These are phyloP conservation scores for Paragyromitra xinjiangensis DNA, from an alignment of 495 filamentous ascomycete genomes.

Conservation along the genomic window DNA sequence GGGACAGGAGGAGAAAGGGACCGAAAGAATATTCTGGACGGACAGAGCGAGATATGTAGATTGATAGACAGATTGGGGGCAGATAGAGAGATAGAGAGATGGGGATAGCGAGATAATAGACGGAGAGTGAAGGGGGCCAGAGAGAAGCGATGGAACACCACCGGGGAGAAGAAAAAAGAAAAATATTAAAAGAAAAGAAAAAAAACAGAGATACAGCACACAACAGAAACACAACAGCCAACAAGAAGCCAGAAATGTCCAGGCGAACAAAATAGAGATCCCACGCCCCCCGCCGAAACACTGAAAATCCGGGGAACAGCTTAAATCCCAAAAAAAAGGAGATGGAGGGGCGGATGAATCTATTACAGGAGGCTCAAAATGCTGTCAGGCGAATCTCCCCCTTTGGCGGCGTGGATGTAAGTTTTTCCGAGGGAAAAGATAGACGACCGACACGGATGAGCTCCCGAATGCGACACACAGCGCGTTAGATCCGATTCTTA, in stretches of 20 bases:
- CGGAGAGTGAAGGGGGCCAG: background rate
- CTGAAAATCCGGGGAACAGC: slow-evolving; percentile 11
- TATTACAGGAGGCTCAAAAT: background rate
- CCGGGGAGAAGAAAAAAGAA: background rate
- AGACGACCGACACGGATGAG: slow-evolving; percentile 14
- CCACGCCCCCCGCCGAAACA: background rate
- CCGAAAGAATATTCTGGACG: background rate
- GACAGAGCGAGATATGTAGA: background rate
- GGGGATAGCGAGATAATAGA: background rate
- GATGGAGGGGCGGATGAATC: too few species aligned
- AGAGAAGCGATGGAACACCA: slow-evolving; percentile 29
- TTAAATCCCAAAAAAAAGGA: too few species aligned
- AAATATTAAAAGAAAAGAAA: background rate
- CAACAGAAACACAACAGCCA: background rate
- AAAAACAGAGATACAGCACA: background rate
- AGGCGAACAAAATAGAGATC: background rate
- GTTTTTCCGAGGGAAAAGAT: slow-evolving; percentile 12
- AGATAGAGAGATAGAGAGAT: background rate
- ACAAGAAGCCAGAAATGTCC: background rate
- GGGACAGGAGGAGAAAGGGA: background rate
- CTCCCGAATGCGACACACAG: slow-evolving; percentile 19
- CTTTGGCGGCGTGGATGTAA: slow-evolving; percentile 3
- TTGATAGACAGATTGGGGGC: too few species aligned
- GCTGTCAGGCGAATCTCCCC: background rate
- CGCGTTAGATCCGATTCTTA: slow-evolving; percentile 32